These are phyloP conservation scores for Solanum ossicruentum DNA, from an alignment of 257 asterid genomes.

Conservation along the genomic window DNA sequence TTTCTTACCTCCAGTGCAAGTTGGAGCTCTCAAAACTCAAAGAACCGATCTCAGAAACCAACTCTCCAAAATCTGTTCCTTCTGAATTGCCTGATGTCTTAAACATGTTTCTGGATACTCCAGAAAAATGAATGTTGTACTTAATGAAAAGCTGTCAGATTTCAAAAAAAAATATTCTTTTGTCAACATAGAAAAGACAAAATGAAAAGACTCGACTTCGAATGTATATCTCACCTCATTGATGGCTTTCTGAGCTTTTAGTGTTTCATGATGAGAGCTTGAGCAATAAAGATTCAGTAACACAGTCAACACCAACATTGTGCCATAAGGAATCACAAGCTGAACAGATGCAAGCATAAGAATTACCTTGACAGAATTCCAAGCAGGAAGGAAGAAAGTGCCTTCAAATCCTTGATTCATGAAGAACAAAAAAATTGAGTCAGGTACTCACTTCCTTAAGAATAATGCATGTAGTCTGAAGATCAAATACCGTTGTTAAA, in stretches of 20 bases:
- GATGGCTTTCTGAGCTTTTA: conserved; percentile 95
- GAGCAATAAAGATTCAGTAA: conserved; percentile 10
- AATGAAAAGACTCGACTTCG: background rate
- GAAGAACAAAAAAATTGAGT: conserved; percentile 17
- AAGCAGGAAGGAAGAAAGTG: conserved; percentile 78
- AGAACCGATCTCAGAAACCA: conserved; percentile 83
- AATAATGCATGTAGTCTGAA: conserved; percentile 2
- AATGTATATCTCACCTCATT: conserved; percentile 60
- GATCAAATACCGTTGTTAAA: conserved; percentile 51
- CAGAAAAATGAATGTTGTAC: conserved; percentile 83
- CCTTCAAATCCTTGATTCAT: conserved; percentile 64
- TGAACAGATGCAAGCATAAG: background rate
- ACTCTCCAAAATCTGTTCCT: conserved; percentile 54
- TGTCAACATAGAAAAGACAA: background rate
- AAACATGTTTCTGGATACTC: conserved; percentile 72
- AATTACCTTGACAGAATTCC: conserved; percentile 87
- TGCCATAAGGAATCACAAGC: background rate
- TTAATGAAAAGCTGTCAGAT: conserved; percentile 78
- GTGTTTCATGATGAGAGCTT: conserved; percentile 95
- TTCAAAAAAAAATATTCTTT: background rate
- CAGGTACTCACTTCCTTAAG: conserved; percentile 3
- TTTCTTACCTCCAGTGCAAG: conserved; percentile 86
- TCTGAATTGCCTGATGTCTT: conserved; percentile 30
- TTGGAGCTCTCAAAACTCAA: conserved; percentile 75
- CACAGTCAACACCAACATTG: background rate